Evolutionary conservation across 345 rosid genomes (phyloP), one percentile per base, ranked within the genome.

Genomic region (Crucihimalaya himalaica): DNA sequence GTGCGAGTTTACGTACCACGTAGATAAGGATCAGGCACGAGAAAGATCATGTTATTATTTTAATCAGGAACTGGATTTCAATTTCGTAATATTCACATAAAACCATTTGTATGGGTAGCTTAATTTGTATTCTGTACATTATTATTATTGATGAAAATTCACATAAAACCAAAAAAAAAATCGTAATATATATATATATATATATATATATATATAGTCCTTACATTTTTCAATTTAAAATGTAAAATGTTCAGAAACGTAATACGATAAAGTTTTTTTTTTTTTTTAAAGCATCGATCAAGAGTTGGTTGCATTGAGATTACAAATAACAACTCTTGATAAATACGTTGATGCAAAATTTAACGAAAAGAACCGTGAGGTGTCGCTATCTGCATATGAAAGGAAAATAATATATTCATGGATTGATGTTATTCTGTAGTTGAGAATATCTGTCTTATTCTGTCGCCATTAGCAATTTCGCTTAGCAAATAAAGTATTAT

Each of bases 1-100:
- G 63, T 72, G 70, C 45, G 54, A 64, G 20, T 64, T 64, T 54
- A 65, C 71, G 57, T 64, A 45, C n/a, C 28, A 53, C 46, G 50
- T 32, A 54, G 28, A 34, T 64, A 64, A 55, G 65, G 46, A 72
- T 63, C 14, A 21, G 18, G 28, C 47, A 16, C 51, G 28, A 35
- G 18, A 18, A 2, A 27, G 5, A 60, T 35, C 8, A 19, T 50
- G 35, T 11, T 37, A 9, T 9, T 58, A 39, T 39, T 29, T 4
- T 4, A 12, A 10, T 35, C 43, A 1, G 15, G 43, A 4, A 39
- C 6, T 39, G 15, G 15, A 10, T 35, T 35, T 35, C 40, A 35
- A 11, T 10, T 35, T 35, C 40, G 13, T 9, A 35, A 9, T 10
- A n/a, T n/a, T n/a, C n/a, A n/a, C n/a, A n/a, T n/a, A n/a, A n/a